Evolutionary conservation across 2,329 filamentous ascomycete species (phyloP).

Genomic region (Zelopaecilomyces penicillatus): DNA sequence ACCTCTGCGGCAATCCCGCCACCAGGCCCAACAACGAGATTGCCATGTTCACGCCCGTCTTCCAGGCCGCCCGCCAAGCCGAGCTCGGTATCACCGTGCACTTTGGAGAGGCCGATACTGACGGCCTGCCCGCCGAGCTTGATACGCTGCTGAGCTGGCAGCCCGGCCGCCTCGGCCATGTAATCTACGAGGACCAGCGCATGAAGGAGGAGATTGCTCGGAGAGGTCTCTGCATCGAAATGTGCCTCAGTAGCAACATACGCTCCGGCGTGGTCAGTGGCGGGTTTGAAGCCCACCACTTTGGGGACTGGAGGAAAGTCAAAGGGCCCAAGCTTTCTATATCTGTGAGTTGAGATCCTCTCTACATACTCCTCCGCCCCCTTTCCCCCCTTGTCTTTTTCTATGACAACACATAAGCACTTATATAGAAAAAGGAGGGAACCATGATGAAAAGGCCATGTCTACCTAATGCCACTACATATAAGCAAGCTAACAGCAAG

Average conservation of each 20-base stretch:
- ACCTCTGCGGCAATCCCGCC: constrained; percentile 68
- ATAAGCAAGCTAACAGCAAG: background rate
- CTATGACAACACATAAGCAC: too few relatives aligned
- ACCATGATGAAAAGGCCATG: background rate
- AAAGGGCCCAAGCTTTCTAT: constrained; percentile 54
- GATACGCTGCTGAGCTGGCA: constrained; percentile 53
- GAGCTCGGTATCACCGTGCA: constrained; percentile 63
- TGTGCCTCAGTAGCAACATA: constrained; percentile 77
- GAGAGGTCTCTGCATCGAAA: constrained; percentile 56
- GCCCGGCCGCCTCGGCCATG: constrained; percentile 67
- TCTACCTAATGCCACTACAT: background rate
- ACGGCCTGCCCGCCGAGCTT: constrained; percentile 52
- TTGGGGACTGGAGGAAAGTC: constrained; percentile 60
- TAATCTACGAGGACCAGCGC: constrained; percentile 61
- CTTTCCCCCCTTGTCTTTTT: background rate
- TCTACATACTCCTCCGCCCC: background rate
- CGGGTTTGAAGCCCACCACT: constrained; percentile 63
- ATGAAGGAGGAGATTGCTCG: constrained; percentile 46
- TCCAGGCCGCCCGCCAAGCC: constrained; percentile 45
- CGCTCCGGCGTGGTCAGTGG: constrained; percentile 64
- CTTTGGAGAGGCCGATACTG: constrained; percentile 62
- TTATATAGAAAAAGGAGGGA: background rate
- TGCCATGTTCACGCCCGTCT: constrained; percentile 48
- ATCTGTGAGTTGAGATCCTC: constrained; percentile 53
- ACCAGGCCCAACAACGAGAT: constrained; percentile 47